phyloP scores from a whole-genome alignment of 805 yeast genomes.

The Candida andamanensis region DNA sequence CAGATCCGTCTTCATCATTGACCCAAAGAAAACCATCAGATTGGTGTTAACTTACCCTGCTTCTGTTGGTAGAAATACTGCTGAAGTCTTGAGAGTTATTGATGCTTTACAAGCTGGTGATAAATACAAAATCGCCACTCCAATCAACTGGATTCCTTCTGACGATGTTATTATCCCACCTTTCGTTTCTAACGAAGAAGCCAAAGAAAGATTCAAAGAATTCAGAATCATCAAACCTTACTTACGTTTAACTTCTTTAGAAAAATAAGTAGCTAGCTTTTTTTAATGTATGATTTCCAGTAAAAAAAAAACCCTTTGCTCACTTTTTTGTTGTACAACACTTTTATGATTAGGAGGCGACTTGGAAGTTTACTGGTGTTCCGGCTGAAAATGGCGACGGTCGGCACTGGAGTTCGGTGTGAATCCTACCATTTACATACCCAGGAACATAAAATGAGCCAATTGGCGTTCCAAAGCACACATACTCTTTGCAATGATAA shows the following conservation, averaged over 20 bases:
- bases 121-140: constrained; percentile 78
- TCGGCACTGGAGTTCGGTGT: too few relatives aligned
- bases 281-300: too few relatives aligned
- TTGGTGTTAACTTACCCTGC: constrained; percentile 87
- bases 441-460: too few relatives aligned
- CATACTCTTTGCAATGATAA: too few relatives aligned
- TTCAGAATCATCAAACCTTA: constrained; percentile 87
- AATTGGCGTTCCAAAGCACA: too few relatives aligned
- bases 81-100: constrained; percentile 85
- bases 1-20: constrained; percentile 88
- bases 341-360: too few relatives aligned
- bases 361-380: too few relatives aligned
- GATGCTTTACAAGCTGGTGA: constrained; percentile 87
- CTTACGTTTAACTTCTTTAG: constrained; percentile 61
- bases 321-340: too few relatives aligned
- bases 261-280: too few relatives aligned
- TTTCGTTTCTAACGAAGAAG: constrained; percentile 58
- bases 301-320: too few relatives aligned
- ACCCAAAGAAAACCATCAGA: constrained; percentile 85
- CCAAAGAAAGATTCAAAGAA: constrained; percentile 73
- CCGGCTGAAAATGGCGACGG: too few relatives aligned
- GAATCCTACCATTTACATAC: too few relatives aligned
- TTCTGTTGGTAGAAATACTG: constrained; percentile 89
- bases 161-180: constrained; percentile 93
- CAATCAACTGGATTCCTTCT: constrained; percentile 87